These are phyloP conservation scores for Tetradesmus lagerheimii DNA, from an alignment of 139 green algal genomes.

Conservation along the genomic window DNA sequence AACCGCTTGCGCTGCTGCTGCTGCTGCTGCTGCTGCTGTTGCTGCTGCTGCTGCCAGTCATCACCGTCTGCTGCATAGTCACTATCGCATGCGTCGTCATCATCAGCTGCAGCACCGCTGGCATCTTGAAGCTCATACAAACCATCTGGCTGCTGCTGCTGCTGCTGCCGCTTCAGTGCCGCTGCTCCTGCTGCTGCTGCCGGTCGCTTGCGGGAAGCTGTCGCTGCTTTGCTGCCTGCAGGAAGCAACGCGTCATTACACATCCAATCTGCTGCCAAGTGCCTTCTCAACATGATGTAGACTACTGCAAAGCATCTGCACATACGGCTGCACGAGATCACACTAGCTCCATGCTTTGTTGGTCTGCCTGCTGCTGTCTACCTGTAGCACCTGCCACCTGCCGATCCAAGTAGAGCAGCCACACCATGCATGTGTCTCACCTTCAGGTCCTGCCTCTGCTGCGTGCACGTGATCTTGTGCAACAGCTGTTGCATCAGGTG, in stretches of 20 bases:
- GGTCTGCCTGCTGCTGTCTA: too few species aligned
- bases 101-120: neutral
- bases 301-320: too few species aligned
- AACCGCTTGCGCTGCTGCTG: neutral
- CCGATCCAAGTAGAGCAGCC: neutral
- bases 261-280: too few species aligned
- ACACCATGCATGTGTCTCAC: neutral
- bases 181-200: constrained; percentile 15
- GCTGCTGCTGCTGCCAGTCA: neutral
- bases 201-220: neutral
- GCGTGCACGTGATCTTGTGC: neutral
- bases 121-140: neutral
- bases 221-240: neutral
- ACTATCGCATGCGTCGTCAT: neutral
- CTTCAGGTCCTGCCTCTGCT: constrained; percentile 10
- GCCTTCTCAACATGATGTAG: too few species aligned
- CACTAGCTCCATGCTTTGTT: too few species aligned
- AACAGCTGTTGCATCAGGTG: neutral
- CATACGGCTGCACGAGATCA: too few species aligned
- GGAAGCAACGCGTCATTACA: neutral
- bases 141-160: neutral
- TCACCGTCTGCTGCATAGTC: neutral
- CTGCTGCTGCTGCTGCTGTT: constrained; percentile 15
- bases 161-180: neutral
- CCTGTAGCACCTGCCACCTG: too few species aligned